A percentile compares a stretch with the other conserved stretches of the same genome.
phyloP scores from a whole-genome alignment of 768 basidiomycete genomes.

The Kwoniella europaea region DNA sequence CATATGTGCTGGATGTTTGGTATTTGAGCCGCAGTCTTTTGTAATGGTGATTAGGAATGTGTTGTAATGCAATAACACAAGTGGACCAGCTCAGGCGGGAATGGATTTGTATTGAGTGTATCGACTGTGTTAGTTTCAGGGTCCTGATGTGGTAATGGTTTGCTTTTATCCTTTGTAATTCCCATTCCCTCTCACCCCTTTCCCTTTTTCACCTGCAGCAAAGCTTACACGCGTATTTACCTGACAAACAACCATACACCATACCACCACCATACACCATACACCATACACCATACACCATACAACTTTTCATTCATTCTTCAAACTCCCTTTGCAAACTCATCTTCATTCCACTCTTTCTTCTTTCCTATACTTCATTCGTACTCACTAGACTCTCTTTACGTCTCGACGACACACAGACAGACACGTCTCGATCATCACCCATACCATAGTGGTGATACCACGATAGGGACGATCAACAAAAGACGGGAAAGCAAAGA shows the following conservation, averaged over 20 bases:
- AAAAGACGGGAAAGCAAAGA: background rate
- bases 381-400: slow-evolving; percentile 17
- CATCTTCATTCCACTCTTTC: background rate
- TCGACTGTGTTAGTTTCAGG: background rate
- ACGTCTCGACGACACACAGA: slow-evolving; percentile 18
- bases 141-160: background rate
- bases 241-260: slow-evolving; percentile 1
- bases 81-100: slow-evolving; percentile 10
- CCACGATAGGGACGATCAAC: background rate
- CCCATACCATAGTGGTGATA: background rate
- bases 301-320: slow-evolving; percentile 8
- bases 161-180: slow-evolving; percentile 4
- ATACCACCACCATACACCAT: background rate
- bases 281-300: slow-evolving; percentile 15
- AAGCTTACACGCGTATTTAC: background rate
- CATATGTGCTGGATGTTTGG: background rate
- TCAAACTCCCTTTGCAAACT: background rate
- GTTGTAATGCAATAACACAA: background rate
- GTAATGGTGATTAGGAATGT: background rate
- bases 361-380: background rate
- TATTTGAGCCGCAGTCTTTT: background rate
- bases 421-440: background rate
- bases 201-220: background rate
- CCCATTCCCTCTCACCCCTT: background rate
- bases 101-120: background rate